These are phyloP conservation scores for Solanum peruvianum DNA, from an alignment of 257 asterid species.

Conservation along the genomic window DNA sequence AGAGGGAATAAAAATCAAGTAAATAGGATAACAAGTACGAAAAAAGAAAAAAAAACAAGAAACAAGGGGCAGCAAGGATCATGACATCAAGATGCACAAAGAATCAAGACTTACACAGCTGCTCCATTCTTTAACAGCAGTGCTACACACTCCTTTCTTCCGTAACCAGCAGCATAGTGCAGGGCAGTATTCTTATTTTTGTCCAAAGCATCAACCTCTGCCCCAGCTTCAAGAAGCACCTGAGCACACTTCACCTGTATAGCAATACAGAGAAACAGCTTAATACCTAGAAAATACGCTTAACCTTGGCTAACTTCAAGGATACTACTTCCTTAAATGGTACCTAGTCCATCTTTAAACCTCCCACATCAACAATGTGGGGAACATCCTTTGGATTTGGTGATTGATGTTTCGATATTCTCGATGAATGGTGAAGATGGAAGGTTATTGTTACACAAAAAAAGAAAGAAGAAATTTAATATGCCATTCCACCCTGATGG, in stretches of 20 bases:
- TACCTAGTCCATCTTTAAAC: background rate
- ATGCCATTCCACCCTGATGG: background rate
- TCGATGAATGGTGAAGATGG: background rate
- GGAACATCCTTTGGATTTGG: background rate
- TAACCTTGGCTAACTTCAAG: background rate
- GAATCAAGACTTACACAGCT: constrained; percentile 67
- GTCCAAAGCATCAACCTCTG: constrained; percentile 88
- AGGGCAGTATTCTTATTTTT: constrained; percentile 98
- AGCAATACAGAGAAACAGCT: background rate
- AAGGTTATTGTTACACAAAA: background rate
- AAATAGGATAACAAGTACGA: background rate
- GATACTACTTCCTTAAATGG: background rate
- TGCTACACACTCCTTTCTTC: constrained; percentile 93
- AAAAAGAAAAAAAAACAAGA: background rate
- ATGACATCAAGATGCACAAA: background rate
- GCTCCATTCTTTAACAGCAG: constrained; percentile 89
- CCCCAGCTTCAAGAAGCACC: constrained; percentile 88
- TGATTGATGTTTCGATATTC: background rate
- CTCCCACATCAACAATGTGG: background rate
- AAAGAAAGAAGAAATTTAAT: background rate
- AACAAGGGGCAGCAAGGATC: background rate
- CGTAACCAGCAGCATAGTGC: constrained; percentile 98
- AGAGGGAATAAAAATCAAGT: background rate
- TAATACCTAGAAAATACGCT: background rate
- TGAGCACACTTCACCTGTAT: constrained; percentile 77